These are phyloP conservation scores for Radiomyces spectabilis DNA, from an alignment of 192 early-diverging fungal species.

Conservation along the genomic window DNA sequence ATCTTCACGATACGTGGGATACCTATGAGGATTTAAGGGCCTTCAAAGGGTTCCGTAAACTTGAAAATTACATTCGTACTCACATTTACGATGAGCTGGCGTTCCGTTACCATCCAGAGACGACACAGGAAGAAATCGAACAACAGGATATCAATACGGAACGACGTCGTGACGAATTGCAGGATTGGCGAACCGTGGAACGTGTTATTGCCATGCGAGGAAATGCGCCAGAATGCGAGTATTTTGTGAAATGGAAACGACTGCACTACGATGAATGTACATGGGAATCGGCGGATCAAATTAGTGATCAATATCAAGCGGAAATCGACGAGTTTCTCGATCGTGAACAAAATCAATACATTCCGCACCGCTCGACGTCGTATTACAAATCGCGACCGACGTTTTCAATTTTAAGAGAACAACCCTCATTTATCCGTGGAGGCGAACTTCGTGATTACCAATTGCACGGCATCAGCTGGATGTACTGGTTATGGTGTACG, in stretches of 20 bases:
- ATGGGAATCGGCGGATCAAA: conserved; percentile 77
- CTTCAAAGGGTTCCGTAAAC: conserved; percentile 82
- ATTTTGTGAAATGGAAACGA: conserved; percentile 90
- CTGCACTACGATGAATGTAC: conserved; percentile 84
- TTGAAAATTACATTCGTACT: conserved; percentile 77
- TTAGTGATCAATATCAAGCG: conserved; percentile 61
- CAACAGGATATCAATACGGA: conserved; percentile 79
- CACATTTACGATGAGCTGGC: conserved; percentile 51
- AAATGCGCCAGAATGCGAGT: conserved; percentile 52
- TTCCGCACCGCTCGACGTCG: conserved; percentile 66
- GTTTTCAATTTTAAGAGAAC: conserved; percentile 69
- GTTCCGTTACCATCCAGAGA: conserved; percentile 55
- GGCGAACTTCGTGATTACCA: conserved; percentile 96
- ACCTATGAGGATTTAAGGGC: conserved; percentile 51
- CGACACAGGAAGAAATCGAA: conserved; percentile 85
- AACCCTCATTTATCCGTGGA: conserved; percentile 77
- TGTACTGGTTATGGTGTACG: conserved; percentile 89
- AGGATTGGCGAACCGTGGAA: conserved; percentile 84
- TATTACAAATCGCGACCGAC: conserved; percentile 55
- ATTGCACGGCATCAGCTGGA: conserved; percentile 93
- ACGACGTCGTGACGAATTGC: conserved; percentile 68
- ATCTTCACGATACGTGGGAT: conserved; percentile 91
- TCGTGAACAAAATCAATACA: conserved; percentile 57
- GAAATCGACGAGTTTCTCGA: conserved; percentile 85
- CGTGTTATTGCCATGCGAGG: conserved; percentile 73